Evolutionary conservation across 768 basidiomycete species (phyloP).

Genomic region (Sutorius australiensis): DNA sequence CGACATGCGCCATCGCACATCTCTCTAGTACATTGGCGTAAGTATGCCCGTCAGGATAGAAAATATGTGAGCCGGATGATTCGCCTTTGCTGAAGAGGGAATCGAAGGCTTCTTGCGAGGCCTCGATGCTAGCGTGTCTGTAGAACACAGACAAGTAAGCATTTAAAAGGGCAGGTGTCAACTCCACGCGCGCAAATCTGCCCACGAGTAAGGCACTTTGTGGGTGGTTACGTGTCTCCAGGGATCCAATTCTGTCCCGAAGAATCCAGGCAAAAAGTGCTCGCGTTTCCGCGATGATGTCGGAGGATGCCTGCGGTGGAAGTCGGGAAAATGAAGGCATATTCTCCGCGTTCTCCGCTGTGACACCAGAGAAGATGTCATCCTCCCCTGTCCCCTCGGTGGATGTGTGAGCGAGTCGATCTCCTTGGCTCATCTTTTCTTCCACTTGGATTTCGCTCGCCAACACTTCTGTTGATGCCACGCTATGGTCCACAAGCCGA

Average conservation of each 20-base stretch:
- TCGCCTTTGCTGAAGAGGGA: constrained; percentile 42
- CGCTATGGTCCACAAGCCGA: constrained; percentile 33
- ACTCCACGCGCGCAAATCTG: constrained; percentile 54
- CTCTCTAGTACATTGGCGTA: constrained; percentile 68
- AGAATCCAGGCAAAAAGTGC: constrained; percentile 63
- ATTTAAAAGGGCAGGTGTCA: constrained; percentile 65
- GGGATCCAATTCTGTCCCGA: constrained; percentile 33
- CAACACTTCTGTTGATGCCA: neutral
- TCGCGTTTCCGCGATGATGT: constrained; percentile 66
- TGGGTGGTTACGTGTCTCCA: neutral
- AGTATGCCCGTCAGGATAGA: constrained; percentile 49
- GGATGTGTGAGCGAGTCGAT: constrained; percentile 1
- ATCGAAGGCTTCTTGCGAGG: constrained; percentile 47
- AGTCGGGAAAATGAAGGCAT: constrained; percentile 41
- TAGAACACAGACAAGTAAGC: constrained; percentile 81
- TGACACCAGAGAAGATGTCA: constrained; percentile 3
- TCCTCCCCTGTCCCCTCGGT: constrained; percentile 1
- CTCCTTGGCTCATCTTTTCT: neutral
- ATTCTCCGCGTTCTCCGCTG: neutral
- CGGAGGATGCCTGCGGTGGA: constrained; percentile 69
- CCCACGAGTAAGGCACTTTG: constrained; percentile 14
- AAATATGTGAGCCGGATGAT: constrained; percentile 7
- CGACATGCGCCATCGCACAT: constrained; percentile 43
- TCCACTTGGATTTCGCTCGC: constrained; percentile 3
- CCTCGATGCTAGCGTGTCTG: constrained; percentile 49